Conservation (phyloP, 1,284 basidiomycete genomes). For the Abortiporus biennis region DNA sequence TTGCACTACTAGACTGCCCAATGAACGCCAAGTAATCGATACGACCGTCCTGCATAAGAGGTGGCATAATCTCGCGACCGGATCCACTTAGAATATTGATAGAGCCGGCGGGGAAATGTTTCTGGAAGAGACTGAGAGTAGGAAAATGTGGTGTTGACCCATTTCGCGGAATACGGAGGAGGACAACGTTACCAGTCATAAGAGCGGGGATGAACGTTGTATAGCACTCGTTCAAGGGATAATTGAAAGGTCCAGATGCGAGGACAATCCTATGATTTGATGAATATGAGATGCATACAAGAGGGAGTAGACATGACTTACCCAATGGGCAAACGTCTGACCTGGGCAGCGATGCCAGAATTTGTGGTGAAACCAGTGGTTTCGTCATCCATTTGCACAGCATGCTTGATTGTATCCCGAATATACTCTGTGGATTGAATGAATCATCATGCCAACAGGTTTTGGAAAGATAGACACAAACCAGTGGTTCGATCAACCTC, state of each 20-base stretch:
- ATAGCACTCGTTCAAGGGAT: slow-evolving; percentile 9
- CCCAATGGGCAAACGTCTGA: slow-evolving; percentile 6
- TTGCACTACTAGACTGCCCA: slow-evolving; percentile 1
- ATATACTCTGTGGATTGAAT: slow-evolving; percentile 7
- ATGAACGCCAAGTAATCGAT: slow-evolving; percentile 9
- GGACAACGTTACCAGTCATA: slow-evolving; percentile 7
- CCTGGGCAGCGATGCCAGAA: slow-evolving; percentile 5
- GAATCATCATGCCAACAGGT: background rate
- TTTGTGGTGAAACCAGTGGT: slow-evolving; percentile 1
- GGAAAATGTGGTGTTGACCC: slow-evolving; percentile 8
- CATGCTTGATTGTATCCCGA: slow-evolving; percentile 6
- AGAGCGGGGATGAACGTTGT: slow-evolving; percentile 9
- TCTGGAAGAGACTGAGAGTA: slow-evolving; percentile 7
- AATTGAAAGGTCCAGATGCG: slow-evolving; percentile 7
- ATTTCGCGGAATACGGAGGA: slow-evolving; percentile 8
- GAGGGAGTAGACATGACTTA: background rate
- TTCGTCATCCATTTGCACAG: slow-evolving; percentile 2
- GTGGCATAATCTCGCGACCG: slow-evolving; percentile 9
- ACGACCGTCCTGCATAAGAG: slow-evolving; percentile 6
- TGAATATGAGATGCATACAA: background rate
- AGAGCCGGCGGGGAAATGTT: slow-evolving; percentile 7
- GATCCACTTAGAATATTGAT: slow-evolving; percentile 9
- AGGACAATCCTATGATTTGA: slow-evolving; percentile 1
- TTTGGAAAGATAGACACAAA: background rate
- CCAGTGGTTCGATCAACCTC: slow-evolving; percentile 7